Conservation (phyloP, 2,329 filamentous ascomycete genomes). For the Epichloe baconii region DNA sequence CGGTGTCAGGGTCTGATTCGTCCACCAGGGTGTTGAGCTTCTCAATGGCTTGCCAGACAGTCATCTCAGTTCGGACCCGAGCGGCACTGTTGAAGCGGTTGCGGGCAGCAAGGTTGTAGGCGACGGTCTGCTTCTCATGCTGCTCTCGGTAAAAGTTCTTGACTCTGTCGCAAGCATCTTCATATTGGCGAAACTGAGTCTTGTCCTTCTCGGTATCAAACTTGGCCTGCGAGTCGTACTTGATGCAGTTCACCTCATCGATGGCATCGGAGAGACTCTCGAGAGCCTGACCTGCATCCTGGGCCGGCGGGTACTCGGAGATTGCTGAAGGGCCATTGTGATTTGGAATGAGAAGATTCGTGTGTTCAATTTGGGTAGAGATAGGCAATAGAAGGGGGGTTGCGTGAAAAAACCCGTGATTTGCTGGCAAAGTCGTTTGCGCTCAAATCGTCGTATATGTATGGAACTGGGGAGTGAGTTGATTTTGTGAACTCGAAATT, state of each 20-base stretch:
- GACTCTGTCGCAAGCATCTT: slow-evolving; percentile 70
- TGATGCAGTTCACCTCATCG: slow-evolving; percentile 41
- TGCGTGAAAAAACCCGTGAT: not conserved
- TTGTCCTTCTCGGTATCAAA: slow-evolving; percentile 71
- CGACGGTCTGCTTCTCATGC: slow-evolving; percentile 59
- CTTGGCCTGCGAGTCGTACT: slow-evolving; percentile 39
- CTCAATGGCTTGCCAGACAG: slow-evolving; percentile 84
- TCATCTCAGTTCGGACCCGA: slow-evolving; percentile 56
- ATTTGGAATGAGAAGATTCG: not conserved
- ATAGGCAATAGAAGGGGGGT: not conserved
- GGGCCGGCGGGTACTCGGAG: slow-evolving; percentile 7
- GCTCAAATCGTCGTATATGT: no score
- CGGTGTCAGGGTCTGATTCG: slow-evolving; percentile 82
- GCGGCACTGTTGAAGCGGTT: slow-evolving; percentile 43
- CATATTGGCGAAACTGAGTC: slow-evolving; percentile 68
- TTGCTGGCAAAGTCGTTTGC: not conserved
- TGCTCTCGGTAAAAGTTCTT: slow-evolving; percentile 74
- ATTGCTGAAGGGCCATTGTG: slow-evolving; percentile 16
- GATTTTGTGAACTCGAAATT: no score
- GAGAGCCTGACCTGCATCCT: slow-evolving; percentile 20
- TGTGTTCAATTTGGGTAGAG: not conserved
- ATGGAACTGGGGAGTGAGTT: no score
- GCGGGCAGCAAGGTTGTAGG: slow-evolving; percentile 74
- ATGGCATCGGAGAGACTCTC: slow-evolving; percentile 35
- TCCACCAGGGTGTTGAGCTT: slow-evolving; percentile 85